Base-by-base conservation (phyloP, 768 basidiomycete species). In the Suillus variegatus region DNA sequence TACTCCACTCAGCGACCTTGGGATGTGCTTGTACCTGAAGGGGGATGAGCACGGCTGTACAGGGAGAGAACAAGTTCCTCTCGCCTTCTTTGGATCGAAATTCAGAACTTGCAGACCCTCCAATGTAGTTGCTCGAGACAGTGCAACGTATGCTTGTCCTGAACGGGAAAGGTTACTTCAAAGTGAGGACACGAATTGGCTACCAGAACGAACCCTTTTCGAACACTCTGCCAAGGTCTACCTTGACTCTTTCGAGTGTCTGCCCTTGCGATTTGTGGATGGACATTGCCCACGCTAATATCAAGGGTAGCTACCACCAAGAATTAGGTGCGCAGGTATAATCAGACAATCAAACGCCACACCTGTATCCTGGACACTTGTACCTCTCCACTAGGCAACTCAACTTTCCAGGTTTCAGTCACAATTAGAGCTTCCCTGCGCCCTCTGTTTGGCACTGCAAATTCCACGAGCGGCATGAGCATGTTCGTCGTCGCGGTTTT, bases 251-350 rank as follows among this genome's bases (percentile, higher is more conserved):
- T 32, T 95, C 92, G 12, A 99, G 82, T 0, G 97, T 99, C 76
- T 99, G 97, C 12, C 97, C 97, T 76, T 99, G 97, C 13, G 92
- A 93, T 75, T 99, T 99, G 77, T 99, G 97, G 67, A 99, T 99
- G 56, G 91, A 93, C 94, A 98, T 97, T 0, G 97, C 96, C 97
- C 96, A 99, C 0, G 96, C 85, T 46, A 97, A 82, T 65, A 97
- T 95, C 32, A 98, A 75, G 0, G 94, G 94, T 2, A 97, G 75
- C 93, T 96, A 69, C 12, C 18, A 10, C 61, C 20, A 61, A 28
- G 20, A 20, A 10, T 60, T 7, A 60, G 58, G 20, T 13, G 4
- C 20, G 9, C 2, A 14, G 28, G 35, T 49, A 16, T 8, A 6
- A 56, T 62, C 1, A 20, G 62, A 28, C 32, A 20, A 56, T 16